Evolutionary conservation across 2,329 filamentous ascomycete species (phyloP).

Genomic region (Orbilia ellipsospora): DNA sequence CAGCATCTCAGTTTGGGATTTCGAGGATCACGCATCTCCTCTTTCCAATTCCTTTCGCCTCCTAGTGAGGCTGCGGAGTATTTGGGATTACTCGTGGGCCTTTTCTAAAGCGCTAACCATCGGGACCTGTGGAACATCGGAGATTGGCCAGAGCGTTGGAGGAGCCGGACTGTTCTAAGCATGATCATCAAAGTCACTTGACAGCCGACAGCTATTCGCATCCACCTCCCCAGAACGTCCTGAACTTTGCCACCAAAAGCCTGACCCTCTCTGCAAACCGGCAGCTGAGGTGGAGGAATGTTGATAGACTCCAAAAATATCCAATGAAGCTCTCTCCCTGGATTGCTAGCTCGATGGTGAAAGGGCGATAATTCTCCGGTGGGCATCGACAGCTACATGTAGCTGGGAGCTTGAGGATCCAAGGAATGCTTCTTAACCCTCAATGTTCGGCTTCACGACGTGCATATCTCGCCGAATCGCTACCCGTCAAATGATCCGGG

Average conservation of each 20-base stretch:
- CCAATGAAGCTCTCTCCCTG: conserved; percentile 18
- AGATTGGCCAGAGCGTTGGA: conserved; percentile 34
- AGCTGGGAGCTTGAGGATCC: conserved; percentile 14
- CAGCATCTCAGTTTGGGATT: background rate
- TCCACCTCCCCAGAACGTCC: background rate
- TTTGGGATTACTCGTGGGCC: conserved; percentile 18
- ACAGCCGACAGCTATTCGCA: conserved; percentile 38
- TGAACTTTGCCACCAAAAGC: conserved; percentile 41
- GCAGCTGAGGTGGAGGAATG: conserved; percentile 25
- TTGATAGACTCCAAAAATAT: conserved; percentile 7
- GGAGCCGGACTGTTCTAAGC: conserved; percentile 27
- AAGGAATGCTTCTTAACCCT: background rate
- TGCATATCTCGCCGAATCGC: conserved; percentile 23
- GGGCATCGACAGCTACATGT: background rate
- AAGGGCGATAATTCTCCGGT: conserved; percentile 15
- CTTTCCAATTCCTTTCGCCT: conserved; percentile 1
- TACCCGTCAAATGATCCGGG: conserved; percentile 43
- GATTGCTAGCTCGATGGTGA: conserved; percentile 2
- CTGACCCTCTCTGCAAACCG: background rate
- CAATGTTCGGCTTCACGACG: background rate
- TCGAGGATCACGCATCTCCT: background rate
- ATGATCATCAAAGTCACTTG: conserved; percentile 54
- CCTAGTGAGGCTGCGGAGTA: conserved; percentile 8
- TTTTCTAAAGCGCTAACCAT: conserved; percentile 19
- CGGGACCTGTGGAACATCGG: conserved; percentile 34